A percentile compares a stretch with the other conserved stretches of the same genome.
phyloP scores from a whole-genome alignment of 495 filamentous ascomycete species.

The Cairneyella variabilis region DNA sequence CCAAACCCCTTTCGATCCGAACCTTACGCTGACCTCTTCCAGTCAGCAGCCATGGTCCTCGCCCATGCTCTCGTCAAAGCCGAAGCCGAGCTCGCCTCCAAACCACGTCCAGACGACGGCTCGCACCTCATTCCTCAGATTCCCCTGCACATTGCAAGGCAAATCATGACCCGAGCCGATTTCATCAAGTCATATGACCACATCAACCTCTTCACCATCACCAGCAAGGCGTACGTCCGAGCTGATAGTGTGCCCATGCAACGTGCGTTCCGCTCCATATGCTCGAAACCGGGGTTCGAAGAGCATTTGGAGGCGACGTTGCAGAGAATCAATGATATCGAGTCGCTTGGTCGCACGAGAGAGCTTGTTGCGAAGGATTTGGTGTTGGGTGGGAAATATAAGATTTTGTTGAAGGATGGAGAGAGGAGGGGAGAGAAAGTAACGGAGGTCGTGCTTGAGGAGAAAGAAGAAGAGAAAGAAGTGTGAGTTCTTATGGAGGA shows the following conservation, averaged over 20 bases:
- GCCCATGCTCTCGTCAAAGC: constrained; percentile 83
- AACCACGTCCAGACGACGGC: constrained; percentile 46
- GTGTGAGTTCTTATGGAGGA: too few species aligned
- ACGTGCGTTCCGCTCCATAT: constrained; percentile 82
- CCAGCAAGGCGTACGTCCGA: constrained; percentile 79
- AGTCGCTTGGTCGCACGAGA: constrained; percentile 85
- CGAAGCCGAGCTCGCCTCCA: constrained; percentile 54
- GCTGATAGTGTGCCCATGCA: constrained; percentile 97
- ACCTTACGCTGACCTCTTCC: neutral
- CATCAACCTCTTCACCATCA: constrained; percentile 93
- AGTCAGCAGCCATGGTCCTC: constrained; percentile 90
- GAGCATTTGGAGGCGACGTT: constrained; percentile 79
- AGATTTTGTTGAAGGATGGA: constrained; percentile 41
- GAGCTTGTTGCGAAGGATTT: constrained; percentile 85
- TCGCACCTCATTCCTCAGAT: constrained; percentile 81
- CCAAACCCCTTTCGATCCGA: neutral
- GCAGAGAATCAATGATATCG: constrained; percentile 80
- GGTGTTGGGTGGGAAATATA: constrained; percentile 73
- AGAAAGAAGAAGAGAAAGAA: constrained; percentile 10
- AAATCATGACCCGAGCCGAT: constrained; percentile 93
- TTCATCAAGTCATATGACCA: constrained; percentile 93
- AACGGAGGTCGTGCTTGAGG: constrained; percentile 14
- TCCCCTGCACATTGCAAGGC: constrained; percentile 76
- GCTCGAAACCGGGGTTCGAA: constrained; percentile 66
- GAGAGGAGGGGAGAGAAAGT: constrained; percentile 12